Base-by-base conservation (phyloP, 176 grass and related monocot genomes). In the Oryza australiensis region DNA sequence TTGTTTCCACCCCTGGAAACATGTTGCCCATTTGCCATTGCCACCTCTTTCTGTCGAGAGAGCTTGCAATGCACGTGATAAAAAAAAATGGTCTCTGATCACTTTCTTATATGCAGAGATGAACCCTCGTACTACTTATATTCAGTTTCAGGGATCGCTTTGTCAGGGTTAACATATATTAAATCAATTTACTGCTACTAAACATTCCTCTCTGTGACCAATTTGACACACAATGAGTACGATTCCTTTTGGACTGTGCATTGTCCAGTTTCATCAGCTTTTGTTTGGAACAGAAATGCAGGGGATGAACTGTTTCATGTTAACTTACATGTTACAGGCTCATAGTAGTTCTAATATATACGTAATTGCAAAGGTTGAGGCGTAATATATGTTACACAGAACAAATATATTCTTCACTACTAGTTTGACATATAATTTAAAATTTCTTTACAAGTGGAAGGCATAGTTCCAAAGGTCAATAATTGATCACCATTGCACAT, bases 131-230 rank as follows among this genome's bases (percentile, higher is more conserved):
- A 83, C 74, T 73, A 66, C 5, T 45, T 83, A 83, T 88, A 79
- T 74, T 60, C 10, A 45, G 57, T 73, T 72, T 83, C 43, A 83
- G 12, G 26, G 24, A 53, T 65, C 42, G 55, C 57, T 73, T 76
- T 83, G 60, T 20, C 57, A 82, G 77, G 73, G 51, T 55, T 78
- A 18, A 66, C 33, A 42, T 72, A 66, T 67, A 68, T 83, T 74
- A 84, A 68, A 30, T 48, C 68, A 73, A 65, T 74, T 78, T 79
- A 62, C 43, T 68, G 78, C 43, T 66, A 35, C 55, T 60, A 83
- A 59, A 66, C 43, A 88, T 83, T 84, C 75, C 46, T 88, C 46
- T 88, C 79, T 57, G 45, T 73, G 80, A 88, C 14, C 9, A 78
- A 38, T 37, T 37, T 37, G 59, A 59, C 66, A 78, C 41, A 65